These are phyloP conservation scores for Thelonectria rubi DNA, from an alignment of 2,329 filamentous ascomycete genomes.

Conservation along the genomic window DNA sequence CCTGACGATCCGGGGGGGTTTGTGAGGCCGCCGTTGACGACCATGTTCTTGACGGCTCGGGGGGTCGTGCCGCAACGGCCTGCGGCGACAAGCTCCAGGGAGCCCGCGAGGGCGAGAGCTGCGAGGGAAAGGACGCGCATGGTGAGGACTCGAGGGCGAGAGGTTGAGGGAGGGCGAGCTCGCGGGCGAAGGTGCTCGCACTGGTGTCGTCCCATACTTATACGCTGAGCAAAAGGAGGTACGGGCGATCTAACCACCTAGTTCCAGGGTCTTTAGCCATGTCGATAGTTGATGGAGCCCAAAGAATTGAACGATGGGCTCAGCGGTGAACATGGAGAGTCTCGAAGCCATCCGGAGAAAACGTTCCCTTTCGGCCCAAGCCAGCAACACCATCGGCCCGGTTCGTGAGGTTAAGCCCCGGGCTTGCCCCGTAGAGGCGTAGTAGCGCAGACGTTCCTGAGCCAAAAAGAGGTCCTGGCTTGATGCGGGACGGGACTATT, in stretches of 20 bases:
- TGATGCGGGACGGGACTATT: background rate
- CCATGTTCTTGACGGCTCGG: background rate
- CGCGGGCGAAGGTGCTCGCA: background rate
- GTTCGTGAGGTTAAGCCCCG: too few species aligned
- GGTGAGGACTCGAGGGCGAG: background rate
- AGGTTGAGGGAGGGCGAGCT: too few species aligned
- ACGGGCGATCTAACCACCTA: background rate
- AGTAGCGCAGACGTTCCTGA: too few species aligned
- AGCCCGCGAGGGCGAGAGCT: background rate
- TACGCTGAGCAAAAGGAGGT: background rate
- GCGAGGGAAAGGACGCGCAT: background rate
- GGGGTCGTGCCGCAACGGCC: background rate
- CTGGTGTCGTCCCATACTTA: background rate
- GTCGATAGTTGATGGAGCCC: background rate
- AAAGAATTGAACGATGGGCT: background rate
- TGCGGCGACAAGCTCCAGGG: background rate
- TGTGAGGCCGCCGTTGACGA: background rate
- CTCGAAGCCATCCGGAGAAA: background rate
- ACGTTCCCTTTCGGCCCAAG: background rate
- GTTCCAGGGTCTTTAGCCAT: background rate
- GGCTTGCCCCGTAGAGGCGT: too few species aligned
- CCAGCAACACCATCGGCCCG: too few species aligned
- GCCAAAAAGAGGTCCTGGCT: too few species aligned
- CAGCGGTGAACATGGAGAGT: background rate
- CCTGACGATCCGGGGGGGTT: background rate